Base-by-base conservation (phyloP, 202 grass and related monocot genomes). In the Panicum virgatum region DNA sequence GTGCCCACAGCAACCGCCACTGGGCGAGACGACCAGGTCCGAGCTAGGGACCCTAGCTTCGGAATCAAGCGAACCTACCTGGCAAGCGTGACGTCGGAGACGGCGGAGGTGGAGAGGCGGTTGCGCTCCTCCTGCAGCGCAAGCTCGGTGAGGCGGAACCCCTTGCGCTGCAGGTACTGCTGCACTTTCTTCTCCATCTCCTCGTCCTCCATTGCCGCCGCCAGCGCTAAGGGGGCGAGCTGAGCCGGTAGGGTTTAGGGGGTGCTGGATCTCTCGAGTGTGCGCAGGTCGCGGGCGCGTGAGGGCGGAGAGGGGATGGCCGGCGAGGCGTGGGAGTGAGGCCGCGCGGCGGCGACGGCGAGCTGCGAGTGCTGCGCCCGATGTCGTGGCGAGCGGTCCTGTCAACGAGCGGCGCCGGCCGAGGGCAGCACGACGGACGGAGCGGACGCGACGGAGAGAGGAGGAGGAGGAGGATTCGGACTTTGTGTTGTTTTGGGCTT, bases 131-230 rank as follows among this genome's bases (percentile, higher is more conserved):
- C 92, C 66, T 93, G 96, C 61, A 96, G 87, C 58, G 90, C 89
- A 26, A 96, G 84, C 85, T 96, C 92, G 9, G 92, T 87, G 72
- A 93, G 85, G 84, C 81, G 90, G 90, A 98, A 95, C 23, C 96
- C 96, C 87, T 92, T 98, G 73, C 88, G 94, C 83, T 90, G 92
- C 65, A 98, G 83, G 83, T 98, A 98, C 71, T 90, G 87, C 77
- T 93, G 83, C 85, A 96, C 96, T 57, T 92, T 87, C 90, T 93
- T 98, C 80, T 98, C 88, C 80, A 96, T 89, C 84, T 98, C 96
- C 85, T 96, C 92, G 72, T 98, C 96, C 54, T 96, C 95, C 92
- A 98, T 98, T 22, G 78, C n/a, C 18, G 66, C 53, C 36, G 65
- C 25, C 14, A 54, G 56, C 11, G 32, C 32, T 4, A 34, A 34